Base-by-base conservation (phyloP, 108 stramenopile species). In the Stephanodiscus minutulus region DNA sequence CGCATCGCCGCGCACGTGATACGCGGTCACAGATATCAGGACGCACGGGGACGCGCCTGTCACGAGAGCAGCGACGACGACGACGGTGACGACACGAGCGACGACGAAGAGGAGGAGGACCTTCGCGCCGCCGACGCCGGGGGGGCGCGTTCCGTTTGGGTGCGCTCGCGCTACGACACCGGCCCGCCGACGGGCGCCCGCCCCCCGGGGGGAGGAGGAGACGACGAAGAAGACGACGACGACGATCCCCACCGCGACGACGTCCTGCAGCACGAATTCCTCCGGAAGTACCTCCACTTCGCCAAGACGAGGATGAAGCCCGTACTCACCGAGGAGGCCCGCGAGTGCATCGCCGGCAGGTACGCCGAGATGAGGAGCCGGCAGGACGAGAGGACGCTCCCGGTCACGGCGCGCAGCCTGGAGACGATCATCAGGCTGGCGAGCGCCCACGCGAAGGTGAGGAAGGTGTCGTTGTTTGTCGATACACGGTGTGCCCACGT, bases 371-470 rank as follows among this genome's bases (percentile, higher is more conserved):
- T 99, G 88, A 83, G 99, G 59, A 87, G 92, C 64, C 75, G 94
- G 35, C 91, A 92, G 66, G 96, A 95, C 70, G 94, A 95, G 61
- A 79, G 92, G 24, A 95, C 86, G 44, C 82, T 95, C 41, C 93
- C 93, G 37, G 91, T 99, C 7, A 99, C 99, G 5, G 97, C 99
- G 5, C 97, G 99, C 70, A 93, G 93, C 50, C 79, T 99, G 66
- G 99, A 99, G 84, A 98, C 98, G 22, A 87, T 99, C 28, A 99
- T 99, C 79, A 97, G 99, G 41, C 72, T 99, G 57, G 88, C 96
- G 1, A 97, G 93, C 59, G 99, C 99, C 9, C 97, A 98, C 68
- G 98, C 99, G 17, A 99, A 99, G 79, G 88, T 83, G 31, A 73
- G 92, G 35, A 22, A n/a, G n/a, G 57, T 55, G 13, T 55, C 17